Base-by-base conservation (phyloP, 2,329 filamentous ascomycete species). In the Ascochyta koolunga region DNA sequence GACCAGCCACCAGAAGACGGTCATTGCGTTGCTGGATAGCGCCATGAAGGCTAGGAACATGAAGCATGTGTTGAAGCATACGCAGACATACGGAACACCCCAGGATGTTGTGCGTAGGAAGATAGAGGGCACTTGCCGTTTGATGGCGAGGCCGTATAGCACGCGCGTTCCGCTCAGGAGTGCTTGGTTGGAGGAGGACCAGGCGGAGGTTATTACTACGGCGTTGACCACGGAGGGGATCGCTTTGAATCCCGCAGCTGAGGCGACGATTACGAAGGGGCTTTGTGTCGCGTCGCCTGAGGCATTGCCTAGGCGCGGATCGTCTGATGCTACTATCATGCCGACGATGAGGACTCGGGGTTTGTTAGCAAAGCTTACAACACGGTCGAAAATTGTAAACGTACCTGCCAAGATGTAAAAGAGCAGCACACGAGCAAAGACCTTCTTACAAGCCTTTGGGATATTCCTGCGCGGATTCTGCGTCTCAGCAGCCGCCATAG, bases 141-240 rank as follows among this genome's bases (percentile, higher is more conserved):
- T 79, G 59, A 80, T 75, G 3, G 77, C 76, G 18, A 78, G 64
- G 38, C 67, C 73, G 59, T 79, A 82, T 0, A 84, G 73, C 27
- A 78, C 78, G 45, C 82, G 77, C 5, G 79, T 80, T 3, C 77
- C 79, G 0, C 77, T 74, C 56, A 80, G 78, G 22, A 91, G 78
- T 59, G 81, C 83, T 63, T 87, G 84, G 61, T 90, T 91, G 0
- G 83, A 85, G 0, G 87, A 81, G 0, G 87, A 90, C 79, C 83
- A 88, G 0, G 86, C 88, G 0, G 86, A 89, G 0, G 86, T 89
- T 54, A 91, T 82, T 58, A 92, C 86, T 9, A 91, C 79, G 25
- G 88, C 89, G 69, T 93, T 93, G 71, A 93, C 86, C 38, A 92
- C 81, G 1, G 83, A 86, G 0, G 88, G 86, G 5, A 92, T 81